These are phyloP conservation scores for Meyerozyma smithsonii DNA, from an alignment of 1,139 yeast species.

Conservation along the genomic window DNA sequence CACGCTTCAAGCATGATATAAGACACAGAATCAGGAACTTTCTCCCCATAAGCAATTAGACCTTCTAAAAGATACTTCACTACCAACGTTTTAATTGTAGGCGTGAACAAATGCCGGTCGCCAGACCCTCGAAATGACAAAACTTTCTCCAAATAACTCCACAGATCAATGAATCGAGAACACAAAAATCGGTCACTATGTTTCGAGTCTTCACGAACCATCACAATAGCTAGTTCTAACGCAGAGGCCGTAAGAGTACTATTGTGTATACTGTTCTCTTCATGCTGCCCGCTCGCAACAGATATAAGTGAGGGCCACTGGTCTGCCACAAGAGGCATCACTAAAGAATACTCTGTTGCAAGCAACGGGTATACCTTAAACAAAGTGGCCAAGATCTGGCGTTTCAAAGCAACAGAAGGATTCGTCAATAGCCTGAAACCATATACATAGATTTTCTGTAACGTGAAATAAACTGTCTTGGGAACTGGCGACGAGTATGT, in stretches of 20 bases:
- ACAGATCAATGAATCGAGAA: slow-evolving; percentile 32
- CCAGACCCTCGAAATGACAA: slow-evolving; percentile 11
- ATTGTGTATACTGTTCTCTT: slow-evolving; percentile 15
- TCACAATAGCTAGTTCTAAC: slow-evolving; percentile 21
- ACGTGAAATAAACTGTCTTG: slow-evolving; percentile 47
- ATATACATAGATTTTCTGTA: slow-evolving; percentile 61
- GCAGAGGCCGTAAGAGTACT: slow-evolving; percentile 10
- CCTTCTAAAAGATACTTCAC: slow-evolving; percentile 27
- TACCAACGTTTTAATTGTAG: slow-evolving; percentile 13
- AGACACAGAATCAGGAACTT: slow-evolving; percentile 29
- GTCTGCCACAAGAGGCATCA: slow-evolving; percentile 64
- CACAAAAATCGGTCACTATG: slow-evolving; percentile 29
- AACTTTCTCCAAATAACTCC: slow-evolving; percentile 24
- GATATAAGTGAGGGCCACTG: slow-evolving; percentile 57
- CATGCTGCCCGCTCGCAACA: slow-evolving; percentile 19
- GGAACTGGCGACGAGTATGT: slow-evolving; percentile 67
- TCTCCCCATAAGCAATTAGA: slow-evolving; percentile 25
- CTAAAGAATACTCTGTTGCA: slow-evolving; percentile 52
- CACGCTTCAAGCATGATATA: slow-evolving; percentile 27
- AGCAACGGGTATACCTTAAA: slow-evolving; percentile 53
- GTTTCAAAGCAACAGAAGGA: slow-evolving; percentile 51
- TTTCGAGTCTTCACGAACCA: slow-evolving; percentile 25
- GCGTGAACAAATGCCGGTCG: slow-evolving; percentile 8
- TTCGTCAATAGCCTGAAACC: slow-evolving; percentile 71
- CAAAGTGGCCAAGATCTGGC: slow-evolving; percentile 53